A percentile compares a stretch with the other conserved stretches of the same genome.
These are phyloP conservation scores for Elongisporangium prolatum DNA, from an alignment of 352 stramenopile species.

Conservation along the genomic window DNA sequence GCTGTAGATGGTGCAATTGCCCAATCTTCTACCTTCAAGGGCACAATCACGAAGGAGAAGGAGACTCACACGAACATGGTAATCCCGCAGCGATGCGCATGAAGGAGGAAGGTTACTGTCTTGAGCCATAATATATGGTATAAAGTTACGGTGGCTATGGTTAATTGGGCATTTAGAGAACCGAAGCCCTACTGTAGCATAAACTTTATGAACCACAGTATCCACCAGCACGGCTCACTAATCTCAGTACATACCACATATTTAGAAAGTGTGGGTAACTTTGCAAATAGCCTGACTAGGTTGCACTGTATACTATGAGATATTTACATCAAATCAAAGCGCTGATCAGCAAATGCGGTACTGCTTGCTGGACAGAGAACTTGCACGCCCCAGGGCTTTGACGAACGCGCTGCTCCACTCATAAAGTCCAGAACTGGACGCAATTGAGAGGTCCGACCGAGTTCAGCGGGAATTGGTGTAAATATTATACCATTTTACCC, in stretches of 20 bases:
- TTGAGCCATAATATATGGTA: no score
- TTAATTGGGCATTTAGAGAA: neutral
- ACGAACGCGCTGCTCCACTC: no score
- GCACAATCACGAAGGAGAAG: neutral
- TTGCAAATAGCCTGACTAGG: neutral
- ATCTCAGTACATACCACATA: neutral
- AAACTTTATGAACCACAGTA: neutral
- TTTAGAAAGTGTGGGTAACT: neutral
- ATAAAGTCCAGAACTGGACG: neutral
- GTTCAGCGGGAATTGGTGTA: neutral
- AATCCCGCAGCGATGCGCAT: neutral
- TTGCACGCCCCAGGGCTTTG: no score
- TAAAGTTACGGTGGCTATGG: neutral
- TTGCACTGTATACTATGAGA: neutral
- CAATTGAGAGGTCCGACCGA: neutral
- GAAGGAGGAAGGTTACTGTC: no score
- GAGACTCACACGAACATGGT: neutral
- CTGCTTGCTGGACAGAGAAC: neutral
- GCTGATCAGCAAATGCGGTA: neutral
- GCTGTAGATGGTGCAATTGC: neutral
- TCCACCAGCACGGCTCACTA: neutral
- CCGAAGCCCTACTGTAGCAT: neutral
- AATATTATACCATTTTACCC: no score
- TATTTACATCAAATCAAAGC: neutral
- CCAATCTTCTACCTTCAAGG: neutral